Conservation (phyloP, 805 yeast genomes). For the Hagleromyces aurorensis region DNA sequence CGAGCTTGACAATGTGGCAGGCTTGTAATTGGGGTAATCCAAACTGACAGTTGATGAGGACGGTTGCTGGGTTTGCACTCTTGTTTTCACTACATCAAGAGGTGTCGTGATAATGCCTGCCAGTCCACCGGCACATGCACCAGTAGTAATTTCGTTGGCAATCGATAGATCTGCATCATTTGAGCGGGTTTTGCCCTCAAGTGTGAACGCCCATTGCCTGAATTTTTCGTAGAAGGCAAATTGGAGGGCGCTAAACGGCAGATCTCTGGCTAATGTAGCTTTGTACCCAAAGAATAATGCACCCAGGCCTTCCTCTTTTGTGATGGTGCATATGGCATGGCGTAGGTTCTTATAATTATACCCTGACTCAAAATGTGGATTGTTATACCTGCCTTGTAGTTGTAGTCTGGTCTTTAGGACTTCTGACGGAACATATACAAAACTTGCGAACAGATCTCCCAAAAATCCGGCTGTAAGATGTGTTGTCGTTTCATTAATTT, state of each 20-base stretch:
- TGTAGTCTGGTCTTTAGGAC: slow-evolving; percentile 90
- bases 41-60: slow-evolving; percentile 4
- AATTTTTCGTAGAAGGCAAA: slow-evolving; percentile 91
- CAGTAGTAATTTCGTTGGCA: slow-evolving; percentile 65
- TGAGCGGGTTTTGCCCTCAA: slow-evolving; percentile 28
- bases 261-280: slow-evolving; percentile 85
- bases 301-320: slow-evolving; percentile 59
- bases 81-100: slow-evolving; percentile 81
- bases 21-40: slow-evolving; percentile 11
- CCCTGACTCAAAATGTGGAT: slow-evolving; percentile 69
- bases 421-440: slow-evolving; percentile 92
- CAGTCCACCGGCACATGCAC: slow-evolving; percentile 93
- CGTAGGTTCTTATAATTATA: slow-evolving; percentile 74
- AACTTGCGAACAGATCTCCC: slow-evolving; percentile 87
- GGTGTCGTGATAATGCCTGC: slow-evolving; percentile 90
- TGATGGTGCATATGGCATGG: slow-evolving; percentile 62
- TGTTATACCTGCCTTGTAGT: slow-evolving; percentile 81
- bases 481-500: slow-evolving; percentile 67
- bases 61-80: slow-evolving; percentile 82
- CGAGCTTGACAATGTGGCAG: slow-evolving; percentile 32
- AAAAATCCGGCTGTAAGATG: slow-evolving; percentile 80
- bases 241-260: slow-evolving; percentile 94
- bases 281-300: slow-evolving; percentile 87
- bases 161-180: slow-evolving; percentile 43
- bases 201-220: slow-evolving; percentile 47